Conservation (phyloP, 805 yeast species). For the Yarrowia hollandica region DNA sequence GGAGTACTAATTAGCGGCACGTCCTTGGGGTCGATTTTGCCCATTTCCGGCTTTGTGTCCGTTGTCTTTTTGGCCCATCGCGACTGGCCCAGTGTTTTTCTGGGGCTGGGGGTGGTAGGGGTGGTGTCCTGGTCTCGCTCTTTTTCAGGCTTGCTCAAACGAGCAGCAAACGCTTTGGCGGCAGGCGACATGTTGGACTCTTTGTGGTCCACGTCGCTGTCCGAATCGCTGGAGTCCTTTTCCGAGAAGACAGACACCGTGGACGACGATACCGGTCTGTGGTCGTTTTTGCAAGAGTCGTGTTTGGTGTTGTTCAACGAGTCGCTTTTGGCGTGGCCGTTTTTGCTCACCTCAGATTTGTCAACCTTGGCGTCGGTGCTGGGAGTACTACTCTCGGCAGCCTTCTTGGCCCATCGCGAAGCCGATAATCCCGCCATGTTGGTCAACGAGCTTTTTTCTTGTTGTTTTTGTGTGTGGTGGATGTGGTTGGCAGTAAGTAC, state of each 20-base stretch:
- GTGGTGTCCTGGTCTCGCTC: not conserved
- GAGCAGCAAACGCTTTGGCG: slow-evolving; percentile 23
- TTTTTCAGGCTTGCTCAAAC: slow-evolving; percentile 3
- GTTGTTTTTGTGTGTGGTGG: not conserved
- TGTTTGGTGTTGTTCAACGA: no score
- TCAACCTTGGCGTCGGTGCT: not conserved
- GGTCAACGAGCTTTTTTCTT: no score
- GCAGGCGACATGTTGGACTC: slow-evolving; percentile 13
- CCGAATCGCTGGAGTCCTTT: slow-evolving; percentile 9
- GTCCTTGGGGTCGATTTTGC: slow-evolving; percentile 15
- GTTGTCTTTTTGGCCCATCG: slow-evolving; percentile 11
- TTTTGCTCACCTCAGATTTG: not conserved
- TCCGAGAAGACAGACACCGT: slow-evolving; percentile 18
- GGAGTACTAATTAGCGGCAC: slow-evolving; percentile 21
- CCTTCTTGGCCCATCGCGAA: slow-evolving; percentile 23
- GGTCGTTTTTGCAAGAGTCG: not conserved
- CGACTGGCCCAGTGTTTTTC: not conserved
- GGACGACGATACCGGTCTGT: slow-evolving; percentile 7
- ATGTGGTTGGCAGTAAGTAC: no score
- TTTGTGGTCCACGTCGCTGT: slow-evolving; percentile 18
- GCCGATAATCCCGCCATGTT: slow-evolving; percentile 27
- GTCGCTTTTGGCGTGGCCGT: not conserved
- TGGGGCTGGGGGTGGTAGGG: not conserved
- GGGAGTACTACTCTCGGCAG: no score
- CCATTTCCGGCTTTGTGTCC: not conserved